phyloP scores from a whole-genome alignment of 176 grass and related monocot genomes.

The Rhipidocladum racemiflorum region DNA sequence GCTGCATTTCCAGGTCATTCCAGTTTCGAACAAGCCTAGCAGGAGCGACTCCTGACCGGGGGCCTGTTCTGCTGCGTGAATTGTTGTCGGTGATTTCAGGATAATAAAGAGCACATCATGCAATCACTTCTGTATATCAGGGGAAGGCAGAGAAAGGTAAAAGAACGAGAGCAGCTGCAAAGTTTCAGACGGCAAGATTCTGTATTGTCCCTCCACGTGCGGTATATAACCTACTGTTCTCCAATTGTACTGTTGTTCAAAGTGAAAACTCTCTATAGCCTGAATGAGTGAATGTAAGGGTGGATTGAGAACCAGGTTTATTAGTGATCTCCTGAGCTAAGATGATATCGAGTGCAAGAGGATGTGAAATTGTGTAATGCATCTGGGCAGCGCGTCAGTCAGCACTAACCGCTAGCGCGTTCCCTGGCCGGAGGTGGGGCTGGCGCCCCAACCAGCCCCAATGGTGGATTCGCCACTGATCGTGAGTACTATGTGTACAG shows the following conservation, averaged over 20 bases:
- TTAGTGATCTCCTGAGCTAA: too few species aligned
- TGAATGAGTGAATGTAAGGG: neutral
- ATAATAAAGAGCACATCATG: conserved; percentile 19
- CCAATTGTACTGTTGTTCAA: neutral
- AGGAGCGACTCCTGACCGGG: conserved; percentile 54
- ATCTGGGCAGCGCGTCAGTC: too few species aligned
- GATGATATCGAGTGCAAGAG: too few species aligned
- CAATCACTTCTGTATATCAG: neutral
- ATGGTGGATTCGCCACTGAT: too few species aligned
- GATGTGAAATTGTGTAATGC: too few species aligned
- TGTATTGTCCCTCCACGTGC: neutral
- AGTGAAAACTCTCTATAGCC: neutral
- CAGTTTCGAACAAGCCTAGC: conserved; percentile 71
- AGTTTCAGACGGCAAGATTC: neutral
- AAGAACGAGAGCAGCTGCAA: neutral
- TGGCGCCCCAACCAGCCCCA: too few species aligned
- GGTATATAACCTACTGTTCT: neutral
- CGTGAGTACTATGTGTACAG: too few species aligned
- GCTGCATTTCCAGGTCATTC: conserved; percentile 50
- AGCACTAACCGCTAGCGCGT: too few species aligned
- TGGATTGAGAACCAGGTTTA: too few species aligned
- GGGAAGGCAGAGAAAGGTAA: neutral
- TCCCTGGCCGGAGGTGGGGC: too few species aligned
- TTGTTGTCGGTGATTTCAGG: neutral
- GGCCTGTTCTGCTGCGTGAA: neutral